phyloP scores from a whole-genome alignment of 2,329 filamentous ascomycete genomes.

The Cladosporium sp. region DNA sequence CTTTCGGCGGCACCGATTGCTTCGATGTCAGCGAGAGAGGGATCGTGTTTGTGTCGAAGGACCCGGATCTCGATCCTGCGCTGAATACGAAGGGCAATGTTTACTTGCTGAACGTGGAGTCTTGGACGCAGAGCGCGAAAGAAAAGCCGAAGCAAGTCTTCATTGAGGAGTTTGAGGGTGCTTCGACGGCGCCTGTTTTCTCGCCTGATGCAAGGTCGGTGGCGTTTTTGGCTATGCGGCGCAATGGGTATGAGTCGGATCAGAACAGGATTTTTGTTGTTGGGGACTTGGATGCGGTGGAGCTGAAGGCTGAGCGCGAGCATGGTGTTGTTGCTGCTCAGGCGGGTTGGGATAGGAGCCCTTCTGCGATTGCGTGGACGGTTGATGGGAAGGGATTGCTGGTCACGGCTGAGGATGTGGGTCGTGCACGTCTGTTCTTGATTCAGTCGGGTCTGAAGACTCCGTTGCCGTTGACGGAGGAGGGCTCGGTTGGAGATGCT shows the following conservation, averaged over 20 bases:
- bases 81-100: slow-evolving; percentile 80
- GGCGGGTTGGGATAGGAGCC: slow-evolving; percentile 54
- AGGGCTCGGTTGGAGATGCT: slow-evolving; percentile 58
- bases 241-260: slow-evolving; percentile 77
- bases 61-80: slow-evolving; percentile 68
- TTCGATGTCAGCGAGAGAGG: slow-evolving; percentile 71
- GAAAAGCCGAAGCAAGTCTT: slow-evolving; percentile 55
- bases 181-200: slow-evolving; percentile 68
- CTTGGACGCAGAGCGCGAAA: slow-evolving; percentile 57
- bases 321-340: slow-evolving; percentile 9
- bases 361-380: slow-evolving; percentile 52
- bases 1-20: slow-evolving; percentile 77
- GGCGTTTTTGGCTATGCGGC: slow-evolving; percentile 77
- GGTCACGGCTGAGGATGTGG: slow-evolving; percentile 72
- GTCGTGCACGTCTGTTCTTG: slow-evolving; percentile 59
- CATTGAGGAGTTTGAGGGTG: slow-evolving; percentile 63
- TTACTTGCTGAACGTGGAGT: slow-evolving; percentile 67
- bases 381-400: slow-evolving; percentile 62
- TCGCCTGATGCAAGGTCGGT: slow-evolving; percentile 70
- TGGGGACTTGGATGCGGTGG: slow-evolving; percentile 51
- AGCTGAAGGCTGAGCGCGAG: not conserved
- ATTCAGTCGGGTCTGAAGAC: slow-evolving; percentile 41
- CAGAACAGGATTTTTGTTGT: slow-evolving; percentile 68
- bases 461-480: slow-evolving; percentile 44
- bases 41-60: slow-evolving; percentile 73